A percentile compares a stretch with the other conserved stretches of the same genome.
phyloP scores from a whole-genome alignment of 441 rosid species.

The Rhodomyrtus psidioides region DNA sequence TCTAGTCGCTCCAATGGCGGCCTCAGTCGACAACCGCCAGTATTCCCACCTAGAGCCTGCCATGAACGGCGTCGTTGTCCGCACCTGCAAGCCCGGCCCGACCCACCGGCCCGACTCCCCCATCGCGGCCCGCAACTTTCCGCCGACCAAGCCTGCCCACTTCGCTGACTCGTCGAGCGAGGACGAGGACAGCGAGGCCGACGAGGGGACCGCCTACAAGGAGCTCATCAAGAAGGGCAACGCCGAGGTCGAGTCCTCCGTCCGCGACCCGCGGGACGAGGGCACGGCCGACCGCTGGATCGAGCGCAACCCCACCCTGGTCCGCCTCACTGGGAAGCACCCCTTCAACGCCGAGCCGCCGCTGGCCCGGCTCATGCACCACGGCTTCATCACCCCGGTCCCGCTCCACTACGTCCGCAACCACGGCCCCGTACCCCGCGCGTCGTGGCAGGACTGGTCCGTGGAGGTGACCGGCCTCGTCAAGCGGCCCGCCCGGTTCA shows the following conservation, averaged over 20 bases:
- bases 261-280: slow-evolving; percentile 58
- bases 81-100: slow-evolving; percentile 30
- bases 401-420: slow-evolving; percentile 92
- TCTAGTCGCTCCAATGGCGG: slow-evolving; percentile 41
- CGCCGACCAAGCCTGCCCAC: slow-evolving; percentile 6
- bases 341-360: slow-evolving; percentile 88
- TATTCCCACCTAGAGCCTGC: slow-evolving; percentile 37
- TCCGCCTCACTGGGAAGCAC: slow-evolving; percentile 91
- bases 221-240: slow-evolving; percentile 40
- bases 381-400: slow-evolving; percentile 87
- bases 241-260: slow-evolving; percentile 58
- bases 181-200: slow-evolving; percentile 24
- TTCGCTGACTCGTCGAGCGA: background rate
- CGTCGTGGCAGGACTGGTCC: slow-evolving; percentile 61
- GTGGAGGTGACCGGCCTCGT: slow-evolving; percentile 74
- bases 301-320: slow-evolving; percentile 64
- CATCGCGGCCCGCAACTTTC: background rate
- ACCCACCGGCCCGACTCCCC: slow-evolving; percentile 28
- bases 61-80: slow-evolving; percentile 37
- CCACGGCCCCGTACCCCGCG: slow-evolving; percentile 72
- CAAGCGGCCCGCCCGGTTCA: slow-evolving; percentile 44
- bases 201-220: slow-evolving; percentile 24
- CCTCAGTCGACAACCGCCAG: slow-evolving; percentile 77
- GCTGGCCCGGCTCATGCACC: slow-evolving; percentile 69
- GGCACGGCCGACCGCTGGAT: slow-evolving; percentile 72